Evolutionary conservation across 2,329 filamentous ascomycete species (phyloP).

Genomic region (Dactylellina parvicollis): DNA sequence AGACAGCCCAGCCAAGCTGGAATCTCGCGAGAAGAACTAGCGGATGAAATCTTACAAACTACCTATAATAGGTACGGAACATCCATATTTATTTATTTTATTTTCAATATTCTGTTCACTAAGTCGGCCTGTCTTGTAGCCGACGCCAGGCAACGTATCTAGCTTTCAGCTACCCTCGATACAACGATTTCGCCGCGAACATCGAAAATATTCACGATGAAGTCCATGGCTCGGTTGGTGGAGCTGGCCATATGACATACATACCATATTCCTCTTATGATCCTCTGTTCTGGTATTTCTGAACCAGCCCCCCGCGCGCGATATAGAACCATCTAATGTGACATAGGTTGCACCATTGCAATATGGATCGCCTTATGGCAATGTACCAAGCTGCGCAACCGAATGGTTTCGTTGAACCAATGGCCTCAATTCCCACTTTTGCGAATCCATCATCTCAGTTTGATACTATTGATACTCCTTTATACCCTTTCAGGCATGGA

Average conservation of each 20-base stretch:
- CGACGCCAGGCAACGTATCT: conserved; percentile 57
- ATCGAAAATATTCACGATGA: conserved; percentile 58
- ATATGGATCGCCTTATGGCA: conserved; percentile 58
- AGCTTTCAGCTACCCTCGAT: conserved; percentile 54
- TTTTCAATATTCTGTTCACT: not conserved
- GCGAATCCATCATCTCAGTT: conserved; percentile 37
- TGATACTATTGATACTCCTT: conserved; percentile 55
- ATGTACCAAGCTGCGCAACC: conserved; percentile 58
- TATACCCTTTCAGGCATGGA: conserved; percentile 56
- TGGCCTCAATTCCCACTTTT: conserved; percentile 52
- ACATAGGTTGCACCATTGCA: conserved; percentile 49
- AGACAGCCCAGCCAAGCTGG: conserved; percentile 26
- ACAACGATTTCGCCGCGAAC: conserved; percentile 54
- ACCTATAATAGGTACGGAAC: conserved; percentile 27
- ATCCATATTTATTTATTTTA: not conserved
- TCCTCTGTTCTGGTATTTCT: conserved; percentile 58
- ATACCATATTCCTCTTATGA: conserved; percentile 58
- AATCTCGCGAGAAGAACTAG: conserved; percentile 24
- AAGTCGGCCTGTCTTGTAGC: conserved; percentile 1
- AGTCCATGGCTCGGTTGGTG: conserved; percentile 55
- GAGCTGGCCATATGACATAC: conserved; percentile 58
- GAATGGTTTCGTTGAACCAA: conserved; percentile 41
- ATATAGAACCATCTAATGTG: not conserved
- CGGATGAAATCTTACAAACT: conserved; percentile 27
- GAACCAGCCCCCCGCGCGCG: not conserved